Conservation (phyloP, 306 rosid species). For the Crotalaria pallida region DNA sequence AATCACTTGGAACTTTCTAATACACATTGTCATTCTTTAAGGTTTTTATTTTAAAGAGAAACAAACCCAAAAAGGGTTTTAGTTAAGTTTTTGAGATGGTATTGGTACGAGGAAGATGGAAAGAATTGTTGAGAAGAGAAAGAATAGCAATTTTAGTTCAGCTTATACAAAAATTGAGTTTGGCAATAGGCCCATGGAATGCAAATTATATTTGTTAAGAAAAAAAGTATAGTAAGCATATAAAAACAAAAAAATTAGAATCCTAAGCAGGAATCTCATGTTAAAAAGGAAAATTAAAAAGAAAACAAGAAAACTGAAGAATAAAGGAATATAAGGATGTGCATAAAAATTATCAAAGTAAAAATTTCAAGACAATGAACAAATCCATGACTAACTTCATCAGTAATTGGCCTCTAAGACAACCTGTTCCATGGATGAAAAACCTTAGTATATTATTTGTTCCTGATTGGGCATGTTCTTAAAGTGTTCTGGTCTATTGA, state of each 20-base stretch:
- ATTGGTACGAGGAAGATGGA: background rate
- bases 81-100: background rate
- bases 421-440: slow-evolving; percentile 7
- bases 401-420: slow-evolving; percentile 14
- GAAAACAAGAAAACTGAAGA: slow-evolving; percentile 1
- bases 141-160: background rate
- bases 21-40: background rate
- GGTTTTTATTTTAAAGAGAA: background rate
- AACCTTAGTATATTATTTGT: background rate
- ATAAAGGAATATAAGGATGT: background rate
- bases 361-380: slow-evolving; percentile 14
- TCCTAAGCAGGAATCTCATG: slow-evolving; percentile 5
- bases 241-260: background rate
- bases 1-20: background rate
- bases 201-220: background rate
- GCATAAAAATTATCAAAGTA: slow-evolving; percentile 18
- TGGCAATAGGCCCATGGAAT: background rate
- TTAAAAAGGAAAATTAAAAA: background rate
- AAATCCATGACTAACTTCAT: slow-evolving; percentile 17
- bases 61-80: background rate
- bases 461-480: slow-evolving; percentile 7
- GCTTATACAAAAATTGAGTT: slow-evolving; percentile 1
- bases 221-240: background rate
- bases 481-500: slow-evolving; percentile 15
- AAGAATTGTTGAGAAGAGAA: background rate